Conservation (phyloP, 805 yeast genomes). For the Myxozyma monticola region DNA sequence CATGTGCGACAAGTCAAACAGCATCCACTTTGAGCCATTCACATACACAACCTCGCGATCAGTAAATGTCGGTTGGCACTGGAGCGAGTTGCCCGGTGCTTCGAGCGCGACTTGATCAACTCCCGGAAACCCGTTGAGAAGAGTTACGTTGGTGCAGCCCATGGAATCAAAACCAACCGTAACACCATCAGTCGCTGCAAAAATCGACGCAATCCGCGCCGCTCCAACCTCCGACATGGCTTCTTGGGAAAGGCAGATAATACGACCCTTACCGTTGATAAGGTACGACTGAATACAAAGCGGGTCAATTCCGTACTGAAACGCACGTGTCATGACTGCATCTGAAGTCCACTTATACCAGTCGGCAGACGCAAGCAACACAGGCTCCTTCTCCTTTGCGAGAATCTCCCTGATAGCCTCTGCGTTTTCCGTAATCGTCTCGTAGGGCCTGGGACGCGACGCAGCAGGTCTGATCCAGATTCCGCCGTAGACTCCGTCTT, state of each 20-base stretch:
- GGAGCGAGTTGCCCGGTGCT: slow-evolving; percentile 11
- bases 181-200: not conserved
- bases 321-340: not conserved
- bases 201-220: not conserved
- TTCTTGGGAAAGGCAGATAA: slow-evolving; percentile 3
- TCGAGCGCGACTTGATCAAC: slow-evolving; percentile 2
- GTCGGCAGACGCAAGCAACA: not conserved
- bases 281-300: slow-evolving; percentile 6
- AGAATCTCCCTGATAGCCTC: not conserved
- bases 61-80: slow-evolving; percentile 3
- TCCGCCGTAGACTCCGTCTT: slow-evolving; percentile 67
- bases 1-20: slow-evolving; percentile 4
- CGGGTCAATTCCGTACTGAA: slow-evolving; percentile 6
- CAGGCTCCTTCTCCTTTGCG: not conserved
- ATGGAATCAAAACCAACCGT: slow-evolving; percentile 1
- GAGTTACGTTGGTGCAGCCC: slow-evolving; percentile 1
- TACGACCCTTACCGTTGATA: slow-evolving; percentile 9
- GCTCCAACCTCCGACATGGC: slow-evolving; percentile 3
- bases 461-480: slow-evolving; percentile 36
- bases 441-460: slow-evolving; percentile 2
- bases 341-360: slow-evolving; percentile 10
- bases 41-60: slow-evolving; percentile 8
- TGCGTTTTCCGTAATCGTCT: not conserved
- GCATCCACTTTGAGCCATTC: slow-evolving; percentile 2
- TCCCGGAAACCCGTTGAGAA: slow-evolving; percentile 1